Base-by-base conservation (phyloP, 108 stramenopile species). In the Skeletonema costatum region DNA sequence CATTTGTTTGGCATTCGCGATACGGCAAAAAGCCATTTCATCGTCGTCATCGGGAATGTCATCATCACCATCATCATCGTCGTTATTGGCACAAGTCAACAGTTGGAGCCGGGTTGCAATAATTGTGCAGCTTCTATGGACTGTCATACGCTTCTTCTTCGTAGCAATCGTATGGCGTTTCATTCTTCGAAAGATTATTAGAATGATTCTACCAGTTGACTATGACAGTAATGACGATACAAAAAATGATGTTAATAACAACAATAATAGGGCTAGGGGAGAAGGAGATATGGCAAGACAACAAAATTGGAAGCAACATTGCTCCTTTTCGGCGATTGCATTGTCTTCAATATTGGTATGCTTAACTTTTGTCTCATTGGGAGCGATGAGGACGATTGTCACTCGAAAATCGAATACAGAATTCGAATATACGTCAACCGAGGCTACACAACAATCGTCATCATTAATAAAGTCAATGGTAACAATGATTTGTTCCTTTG, bases 401-500 rank as follows among this genome's bases (percentile, higher is more conserved):
- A 83, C 89, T 14, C 53, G 66, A 32, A 65, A 59, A 21, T 25
- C 66, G 19, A 33, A 64, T 5, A 17, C 16, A 41, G 21, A 60
- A 17, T 4, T 14, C 30, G 44, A 29, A 21, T 25, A 46, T 64
- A 62, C 16, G 35, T 32, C 32, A 6, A 16, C 61, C 3, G 66
- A 67, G 21, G 30, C 17, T 32, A 36, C 19, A 74, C 61, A 17
- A 74, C 62, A 9, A 36, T 39, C 21, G 39, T 79, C 14, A 36
- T 87, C 33, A 29, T 25, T 32, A 44, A 68, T 80, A 4, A 68
- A 80, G 60, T 53, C 33, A 30, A 53, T 73, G 65, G 86, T 94
- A 13, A 87, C 89, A 25, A 87, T 88, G 87, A 46, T 90, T 10
- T 87, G 85, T 66, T 78, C 86, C 5, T 60, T 91, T 19, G 93